A percentile compares a stretch with the other conserved stretches of the same genome.
Evolutionary conservation across 768 basidiomycete species (phyloP).

Genomic region (Kwoniella botswanensis): DNA sequence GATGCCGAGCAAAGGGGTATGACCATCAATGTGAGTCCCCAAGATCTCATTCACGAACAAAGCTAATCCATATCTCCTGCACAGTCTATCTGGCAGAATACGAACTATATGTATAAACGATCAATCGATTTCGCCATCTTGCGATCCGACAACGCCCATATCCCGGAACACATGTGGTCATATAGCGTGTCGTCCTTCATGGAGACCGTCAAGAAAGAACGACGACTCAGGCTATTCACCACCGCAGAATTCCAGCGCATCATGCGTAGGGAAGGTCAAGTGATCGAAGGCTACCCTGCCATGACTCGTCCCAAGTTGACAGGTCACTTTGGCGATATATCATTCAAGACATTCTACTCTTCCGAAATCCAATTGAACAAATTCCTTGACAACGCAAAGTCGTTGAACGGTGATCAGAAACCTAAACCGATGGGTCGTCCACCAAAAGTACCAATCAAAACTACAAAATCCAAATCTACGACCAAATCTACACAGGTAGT

Average conservation of each 20-base stretch:
- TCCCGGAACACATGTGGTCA: conserved; percentile 75
- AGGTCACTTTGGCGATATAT: conserved; percentile 39
- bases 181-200: conserved; percentile 72
- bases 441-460: no score
- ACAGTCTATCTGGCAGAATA: conserved; percentile 34
- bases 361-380: conserved; percentile 9
- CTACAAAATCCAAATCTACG: not conserved
- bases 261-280: conserved; percentile 69
- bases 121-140: conserved; percentile 39
- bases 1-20: conserved; percentile 18
- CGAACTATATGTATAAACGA: conserved; percentile 32
- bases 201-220: conserved; percentile 84
- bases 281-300: conserved; percentile 24
- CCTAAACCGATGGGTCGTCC: not conserved
- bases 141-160: conserved; percentile 54
- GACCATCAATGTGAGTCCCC: conserved; percentile 29
- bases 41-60: not conserved
- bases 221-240: conserved; percentile 83
- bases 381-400: conserved; percentile 6
- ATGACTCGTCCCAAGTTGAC: conserved; percentile 25
- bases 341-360: conserved; percentile 26
- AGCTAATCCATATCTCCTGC: not conserved
- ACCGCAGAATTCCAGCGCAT: conserved; percentile 70
- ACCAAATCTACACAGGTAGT: not conserved
- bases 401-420: not conserved